Base-by-base conservation (phyloP, 1,139 yeast species). In the Dujonia santamariae region DNA sequence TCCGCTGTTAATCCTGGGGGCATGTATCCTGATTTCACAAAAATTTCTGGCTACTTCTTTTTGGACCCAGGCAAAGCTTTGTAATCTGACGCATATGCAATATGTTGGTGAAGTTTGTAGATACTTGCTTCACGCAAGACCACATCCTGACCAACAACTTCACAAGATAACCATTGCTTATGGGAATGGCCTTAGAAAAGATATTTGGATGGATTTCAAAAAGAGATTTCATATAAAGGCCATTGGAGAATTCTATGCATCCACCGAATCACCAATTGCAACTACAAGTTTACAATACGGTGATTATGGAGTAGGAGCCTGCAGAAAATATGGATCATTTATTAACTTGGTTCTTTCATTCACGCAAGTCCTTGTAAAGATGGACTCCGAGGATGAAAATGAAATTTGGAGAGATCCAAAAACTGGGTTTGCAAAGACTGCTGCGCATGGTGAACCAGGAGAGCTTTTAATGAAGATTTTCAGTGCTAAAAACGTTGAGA, bases 101-200 rank as follows among this genome's bases (percentile, higher is more conserved):
- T 90, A 90, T 48, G 97, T 92, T 12, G 98, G 98, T 17, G 98
- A 92, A 59, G 90, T 88, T 28, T 87, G 97, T 57, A 76, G 98
- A 37, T 92, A 88, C 54, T 68, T 90, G 42, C 61, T 85, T 42
- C 79, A 82, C 45, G 72, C 92, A 2, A 80, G 83, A 30, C 60
- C 60, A 7, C 80, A 72, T 33, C 74, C 78, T 8, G 90, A 85
- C 54, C 96, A 90, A 53, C 59, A 63, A 26, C 59, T 60, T 29
- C 97, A 90, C 52, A 51, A 61, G 14, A 82, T 86, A 7, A 63
- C 63, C 31, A 75, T 81, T 29, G 97, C 97, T 1, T 81, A 81
- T 54, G 98, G 98, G 36, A 92, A 92, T 56, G 98, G 98, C 0
- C 67, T 92, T 50, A 76, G 97, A 47, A 79, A 81, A n/a, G 97